Evolutionary conservation across 2,329 filamentous ascomycete genomes (phyloP), one percentile per base, ranked within the genome.

Genomic region (Emericellopsis atlantica): DNA sequence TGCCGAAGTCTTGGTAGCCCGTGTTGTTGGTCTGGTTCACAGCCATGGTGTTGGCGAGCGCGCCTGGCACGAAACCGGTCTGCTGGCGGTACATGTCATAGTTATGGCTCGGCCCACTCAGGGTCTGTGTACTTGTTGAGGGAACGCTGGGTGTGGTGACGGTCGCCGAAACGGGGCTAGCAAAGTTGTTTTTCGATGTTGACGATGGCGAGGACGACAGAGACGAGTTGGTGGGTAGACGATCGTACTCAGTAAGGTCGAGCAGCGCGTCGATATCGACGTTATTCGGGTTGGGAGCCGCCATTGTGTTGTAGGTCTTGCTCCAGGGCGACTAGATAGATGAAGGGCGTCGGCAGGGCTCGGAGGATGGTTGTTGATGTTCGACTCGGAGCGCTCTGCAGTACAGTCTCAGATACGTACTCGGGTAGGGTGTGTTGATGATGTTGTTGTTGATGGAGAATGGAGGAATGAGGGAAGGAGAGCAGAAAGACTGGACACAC

Each of bases 31-130:
- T 56, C 54, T 83, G 72, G 59, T 84, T 88, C 52, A 92, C 75
- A 31, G 84, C 83, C 55, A 92, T 75, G 11, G 89, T 84, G 60
- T 77, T 84, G 34, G 82, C 79, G 47, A 92, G 69, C 40, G 87
- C 89, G 46, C 88, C 88, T 2, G 86, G 81, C 0, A 92, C 86
- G 24, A 95, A 79, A 47, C 89, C 88, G 4, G 92, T 95, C 67
- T 95, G 89, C 59, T 98, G 92, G 66, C 87, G 85, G 68, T 95
- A 93, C 56, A 86, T 79, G 54, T 88, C 85, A 69, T 96, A 96
- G 63, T 94, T 86, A 66, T 95, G 89, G 61, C 87, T 95, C 8
- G 92, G 90, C 31, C 79, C 85, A 37, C 78, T 79, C 54, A 89
- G 76, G 16, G 72, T 76, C 26, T 74, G 72, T 46, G 81, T 74